Conservation (phyloP, 2,329 filamentous ascomycete species). For the Drechslerella stenobrocha region DNA sequence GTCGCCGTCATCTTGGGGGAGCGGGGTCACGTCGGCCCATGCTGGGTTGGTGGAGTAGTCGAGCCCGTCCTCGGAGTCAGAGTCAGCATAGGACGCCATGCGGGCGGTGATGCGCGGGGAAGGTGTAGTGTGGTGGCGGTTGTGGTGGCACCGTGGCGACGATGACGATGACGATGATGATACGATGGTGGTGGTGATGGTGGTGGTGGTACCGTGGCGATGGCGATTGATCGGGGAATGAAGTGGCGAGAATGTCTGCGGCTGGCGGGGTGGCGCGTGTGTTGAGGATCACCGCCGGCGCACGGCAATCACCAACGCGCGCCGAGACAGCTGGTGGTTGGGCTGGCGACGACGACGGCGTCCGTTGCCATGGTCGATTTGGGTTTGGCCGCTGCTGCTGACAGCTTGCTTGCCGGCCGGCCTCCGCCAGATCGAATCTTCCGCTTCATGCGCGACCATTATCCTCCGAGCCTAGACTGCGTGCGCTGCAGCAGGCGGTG, state of each 20-base stretch:
- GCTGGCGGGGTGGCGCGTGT: neutral
- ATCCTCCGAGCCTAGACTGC: neutral
- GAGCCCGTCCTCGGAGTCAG: conserved; percentile 23
- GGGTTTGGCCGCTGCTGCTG: neutral
- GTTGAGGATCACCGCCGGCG: neutral
- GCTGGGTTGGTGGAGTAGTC: conserved; percentile 54
- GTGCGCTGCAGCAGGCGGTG: neutral
- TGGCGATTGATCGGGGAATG: neutral
- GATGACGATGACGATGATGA: too few species aligned
- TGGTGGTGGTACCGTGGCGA: too few species aligned
- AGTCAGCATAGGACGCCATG: conserved; percentile 17
- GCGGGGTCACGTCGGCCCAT: conserved; percentile 83
- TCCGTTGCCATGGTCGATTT: neutral
- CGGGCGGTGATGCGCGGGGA: neutral
- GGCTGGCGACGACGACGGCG: too few species aligned
- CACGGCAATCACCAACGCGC: neutral
- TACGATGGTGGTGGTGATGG: too few species aligned
- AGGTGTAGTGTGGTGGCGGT: neutral
- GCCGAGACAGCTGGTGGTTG: neutral
- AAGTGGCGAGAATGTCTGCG: neutral
- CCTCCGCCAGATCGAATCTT: neutral
- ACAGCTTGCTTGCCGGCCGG: neutral
- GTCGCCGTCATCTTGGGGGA: conserved; percentile 80
- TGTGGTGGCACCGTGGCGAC: too few species aligned
- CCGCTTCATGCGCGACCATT: neutral